Evolutionary conservation across 2,329 filamentous ascomycete species (phyloP), one percentile per base, ranked within the genome.

Genomic region (Diaporthe amygdali): DNA sequence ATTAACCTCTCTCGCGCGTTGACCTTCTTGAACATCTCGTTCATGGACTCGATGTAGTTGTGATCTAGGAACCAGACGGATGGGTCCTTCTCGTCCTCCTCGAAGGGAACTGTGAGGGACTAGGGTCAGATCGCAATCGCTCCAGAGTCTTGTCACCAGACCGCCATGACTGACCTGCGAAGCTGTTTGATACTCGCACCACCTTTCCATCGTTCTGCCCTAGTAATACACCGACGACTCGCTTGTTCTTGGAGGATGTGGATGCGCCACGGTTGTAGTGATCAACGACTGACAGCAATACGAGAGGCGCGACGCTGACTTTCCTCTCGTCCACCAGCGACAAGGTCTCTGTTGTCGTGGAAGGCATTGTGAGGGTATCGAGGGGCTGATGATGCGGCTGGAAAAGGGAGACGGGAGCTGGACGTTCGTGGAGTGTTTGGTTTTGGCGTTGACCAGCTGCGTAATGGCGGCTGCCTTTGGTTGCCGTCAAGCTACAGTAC

Each of bases 1-100:
- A 99, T 97, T 82, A 99, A 89, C 91, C 98, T 98, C 87, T 99
- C 96, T 75, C 94, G 89, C 73, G 96, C 96, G 86, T 99, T 99
- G 88, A 99, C 95, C 86, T 98, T 98, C 88, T 99, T 99, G 90
- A 99, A 99, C 96, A 99, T 99, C 84, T 98, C 96, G 85, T 96
- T 97, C 96, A 99, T 99, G 77, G 93, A 94, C 84, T 99, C 96
- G 83, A 99, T 94, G 80, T 98, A 99, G 89, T 98, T 98, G 89
- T 99, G 96, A 82, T 99, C 96, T 75, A 99, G 86, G 82, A 98
- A 99, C 96, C 96, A 99, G 81, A 99, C 96, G 44, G 96, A 97
- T 4, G 96, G 96, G 81, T 99, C 95, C 85, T 97, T 97, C 79
- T 98, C 96, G 82, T 99, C 96, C 86, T 99, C 96, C 84, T 99